Base-by-base conservation (phyloP, 2,329 filamentous ascomycete species). In the Alternaria triticimaculans region DNA sequence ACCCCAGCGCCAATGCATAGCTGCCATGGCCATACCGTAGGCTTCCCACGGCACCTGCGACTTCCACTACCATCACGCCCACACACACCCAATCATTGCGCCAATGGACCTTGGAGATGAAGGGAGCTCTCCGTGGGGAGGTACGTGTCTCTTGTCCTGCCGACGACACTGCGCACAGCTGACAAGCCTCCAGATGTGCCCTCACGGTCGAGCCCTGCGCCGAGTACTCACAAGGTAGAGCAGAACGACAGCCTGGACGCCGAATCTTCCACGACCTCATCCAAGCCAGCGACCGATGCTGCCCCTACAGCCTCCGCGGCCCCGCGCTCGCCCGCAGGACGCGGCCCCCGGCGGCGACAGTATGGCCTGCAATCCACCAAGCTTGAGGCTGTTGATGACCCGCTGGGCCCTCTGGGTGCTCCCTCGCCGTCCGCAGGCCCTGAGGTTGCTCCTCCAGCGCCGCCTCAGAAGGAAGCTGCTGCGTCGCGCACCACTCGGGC, bases 371-470 rank as follows among this genome's bases (percentile, higher is more conserved):
- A 94, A 77, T 88, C 91, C 28, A 94, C 92, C 50, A 90, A 89
- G 58, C 90, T 95, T 64, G 89, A 95, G 81, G 90, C 90, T 65
- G 90, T 93, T 70, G 91, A 94, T 76, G 85, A 88, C 73, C 90
- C 91, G 60, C 87, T 94, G 49, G 93, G 92, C 1, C 92, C 92
- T 21, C 84, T 96, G 55, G 92, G 92, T 62, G 90, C 89, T 58
- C 80, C 90, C 26, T 87, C 87, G 55, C 86, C 86, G 33, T 78
- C 80, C 5, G 74, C 80, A 37, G 79, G 82, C 58, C 70, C 76
- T 60, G 87, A 89, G 58, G 85, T 88, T 64, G 91, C 90, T 60
- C 91, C 91, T 61, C 91, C 91, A n/a, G 89, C 83, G 41, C 87
- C 87, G 33, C 88, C 87, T 14, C 85, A 87, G 72, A 89, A 90